Base-by-base conservation (phyloP, 2,329 filamentous ascomycete genomes). In the Cordyceps militaris region DNA sequence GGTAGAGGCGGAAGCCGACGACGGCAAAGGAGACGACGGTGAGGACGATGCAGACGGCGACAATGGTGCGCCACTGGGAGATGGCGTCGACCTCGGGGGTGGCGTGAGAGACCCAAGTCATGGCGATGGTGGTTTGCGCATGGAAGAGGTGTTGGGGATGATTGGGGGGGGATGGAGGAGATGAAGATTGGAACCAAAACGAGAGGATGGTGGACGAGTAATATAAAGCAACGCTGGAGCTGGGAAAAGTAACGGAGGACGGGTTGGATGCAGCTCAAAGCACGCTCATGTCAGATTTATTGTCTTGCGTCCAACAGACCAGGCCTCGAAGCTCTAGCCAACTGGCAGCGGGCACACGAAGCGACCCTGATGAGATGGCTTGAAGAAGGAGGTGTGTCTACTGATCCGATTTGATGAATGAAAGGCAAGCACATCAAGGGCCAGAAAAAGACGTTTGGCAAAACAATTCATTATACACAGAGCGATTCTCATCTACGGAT, bases 41-140 rank as follows among this genome's bases (percentile, higher is more conserved):
- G 8, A 82, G 63, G n/a, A 71, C 65, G 19, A 75, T 58, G 60
- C 75, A 78, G 28, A 82, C 74, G 19, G 71, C 69, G 28, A 82
- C 68, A 43, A 82, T 80, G 40, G 70, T 71, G 16, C 66, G 73
- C 59, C 76, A 82, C 48, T 81, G 69, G 3, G 79, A 82, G 55
- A 69, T 62, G 28, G 66, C 70, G 50, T 81, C 70, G 26, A 80
- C 69, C 62, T 76, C 75, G 7, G 74, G 69, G 10, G 75, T 69
- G 54, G 76, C 78, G 67, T 81, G 75, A 36, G 74, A 62, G 42
- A 82, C 78, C 79, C 79, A 82, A 57, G 68, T 72, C 78, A 80
- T 81, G 24, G 50, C 65, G 61, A 44, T 34, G 28, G 16, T 48
- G 34, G 24, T 9, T 48, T 24, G 28, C 46, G 51, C 53, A 24